phyloP scores from a whole-genome alignment of 768 basidiomycete species.

The Pleurotus sapidus region DNA sequence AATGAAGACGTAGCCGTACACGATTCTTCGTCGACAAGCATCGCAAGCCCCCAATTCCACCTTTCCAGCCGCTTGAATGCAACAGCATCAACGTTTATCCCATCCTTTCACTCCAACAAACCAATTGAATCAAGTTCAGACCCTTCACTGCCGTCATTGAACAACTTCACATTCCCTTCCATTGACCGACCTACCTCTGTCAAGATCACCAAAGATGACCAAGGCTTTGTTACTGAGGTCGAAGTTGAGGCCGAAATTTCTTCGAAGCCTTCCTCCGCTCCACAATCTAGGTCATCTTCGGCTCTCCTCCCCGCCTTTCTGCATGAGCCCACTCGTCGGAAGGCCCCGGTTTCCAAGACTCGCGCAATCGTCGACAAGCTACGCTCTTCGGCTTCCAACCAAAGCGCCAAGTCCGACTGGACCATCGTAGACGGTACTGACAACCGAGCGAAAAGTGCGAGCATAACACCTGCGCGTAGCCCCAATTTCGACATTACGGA shows the following conservation, averaged over 20 bases:
- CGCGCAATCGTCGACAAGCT: conserved; percentile 58
- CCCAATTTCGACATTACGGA: conserved; percentile 15
- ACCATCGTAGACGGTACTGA: neutral
- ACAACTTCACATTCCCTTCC: conserved; percentile 48
- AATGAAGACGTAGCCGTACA: conserved; percentile 35
- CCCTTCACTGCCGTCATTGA: conserved; percentile 18
- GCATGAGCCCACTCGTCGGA: conserved; percentile 35
- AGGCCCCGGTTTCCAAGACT: conserved; percentile 48
- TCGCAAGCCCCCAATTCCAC: conserved; percentile 14
- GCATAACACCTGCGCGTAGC: conserved; percentile 30
- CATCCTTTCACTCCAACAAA: conserved; percentile 26
- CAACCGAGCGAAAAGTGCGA: conserved; percentile 18
- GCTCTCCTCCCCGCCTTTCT: conserved; percentile 48
- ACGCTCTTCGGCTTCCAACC: conserved; percentile 30
- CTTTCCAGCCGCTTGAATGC: conserved; percentile 33
- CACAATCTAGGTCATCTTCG: conserved; percentile 23
- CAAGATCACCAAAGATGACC: conserved; percentile 50
- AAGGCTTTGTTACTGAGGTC: conserved; percentile 40
- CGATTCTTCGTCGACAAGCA: conserved; percentile 25
- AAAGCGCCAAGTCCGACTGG: conserved; percentile 7
- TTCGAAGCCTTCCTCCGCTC: conserved; percentile 24
- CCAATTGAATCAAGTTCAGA: conserved; percentile 19
- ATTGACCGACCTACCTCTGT: conserved; percentile 36
- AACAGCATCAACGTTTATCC: conserved; percentile 43
- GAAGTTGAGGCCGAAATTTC: conserved; percentile 30